Evolutionary conservation across 139 green algal species (phyloP).

Genomic region (Tetraselmis chui): DNA sequence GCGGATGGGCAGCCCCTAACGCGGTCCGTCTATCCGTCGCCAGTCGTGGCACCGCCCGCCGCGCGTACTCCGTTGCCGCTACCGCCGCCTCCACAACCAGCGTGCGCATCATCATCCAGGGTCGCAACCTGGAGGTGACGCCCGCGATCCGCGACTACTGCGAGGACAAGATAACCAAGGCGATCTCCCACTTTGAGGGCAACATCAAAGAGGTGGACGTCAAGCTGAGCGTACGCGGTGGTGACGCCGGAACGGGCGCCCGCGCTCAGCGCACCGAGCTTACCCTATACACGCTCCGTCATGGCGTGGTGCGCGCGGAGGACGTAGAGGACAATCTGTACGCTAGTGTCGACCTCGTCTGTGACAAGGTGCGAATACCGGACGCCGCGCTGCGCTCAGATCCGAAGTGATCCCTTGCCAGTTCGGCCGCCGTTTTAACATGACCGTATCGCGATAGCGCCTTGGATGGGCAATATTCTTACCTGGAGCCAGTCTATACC

Average conservation of each 20-base stretch:
- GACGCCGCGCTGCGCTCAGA: no score
- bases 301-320: constrained; percentile 65
- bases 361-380: constrained; percentile 50
- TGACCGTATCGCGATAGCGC: no score
- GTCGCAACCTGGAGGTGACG: constrained; percentile 54
- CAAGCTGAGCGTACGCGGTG: constrained; percentile 47
- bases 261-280: constrained; percentile 61
- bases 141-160: constrained; percentile 57
- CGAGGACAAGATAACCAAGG: constrained; percentile 58
- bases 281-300: constrained; percentile 61
- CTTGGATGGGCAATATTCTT: no score
- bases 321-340: constrained; percentile 59
- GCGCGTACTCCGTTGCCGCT: background rate
- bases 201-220: constrained; percentile 59
- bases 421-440: no score
- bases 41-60: no score
- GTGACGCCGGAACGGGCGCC: constrained; percentile 53
- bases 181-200: constrained; percentile 42
- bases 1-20: no score
- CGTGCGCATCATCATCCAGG: constrained; percentile 50
- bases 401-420: no score
- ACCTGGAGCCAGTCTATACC: no score
- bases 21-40: background rate
- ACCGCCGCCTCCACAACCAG: no score
- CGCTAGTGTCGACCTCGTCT: constrained; percentile 64